Percentiles rank a stretch among this genome's conserved stretches.
These are phyloP conservation scores for Paramecium octaurelia DNA, from an alignment of 73 alveolate genomes.

Conservation along the genomic window DNA sequence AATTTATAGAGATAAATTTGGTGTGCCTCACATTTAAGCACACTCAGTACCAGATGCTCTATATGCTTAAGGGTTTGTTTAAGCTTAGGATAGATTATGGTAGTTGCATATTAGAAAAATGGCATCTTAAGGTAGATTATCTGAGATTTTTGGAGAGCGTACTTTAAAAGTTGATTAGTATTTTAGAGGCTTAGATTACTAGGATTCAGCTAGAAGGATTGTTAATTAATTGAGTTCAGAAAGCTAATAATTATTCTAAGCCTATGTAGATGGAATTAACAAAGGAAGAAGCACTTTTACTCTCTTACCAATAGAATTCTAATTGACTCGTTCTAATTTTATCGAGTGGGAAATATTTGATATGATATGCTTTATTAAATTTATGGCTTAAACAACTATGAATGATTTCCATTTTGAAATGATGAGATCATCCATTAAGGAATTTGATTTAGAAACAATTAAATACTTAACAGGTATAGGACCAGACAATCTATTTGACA, in stretches of 20 bases:
- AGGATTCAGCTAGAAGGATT: conserved; percentile 72
- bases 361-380: conserved; percentile 69
- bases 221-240: conserved; percentile 63
- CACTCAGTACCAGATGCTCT: conserved; percentile 13
- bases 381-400: conserved; percentile 52
- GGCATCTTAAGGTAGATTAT: conserved; percentile 49
- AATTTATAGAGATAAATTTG: conserved; percentile 58
- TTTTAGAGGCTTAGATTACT: conserved; percentile 79
- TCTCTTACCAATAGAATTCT: conserved; percentile 84
- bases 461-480: not conserved
- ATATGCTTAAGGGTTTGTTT: conserved; percentile 51
- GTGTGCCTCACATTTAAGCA: conserved; percentile 58
- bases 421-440: conserved; percentile 35
- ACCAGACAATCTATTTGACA: conserved; percentile 12
- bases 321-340: conserved; percentile 64
- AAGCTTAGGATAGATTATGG: conserved; percentile 62
- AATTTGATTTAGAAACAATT: conserved; percentile 19
- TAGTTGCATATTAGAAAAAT: conserved; percentile 10
- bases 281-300: conserved; percentile 71
- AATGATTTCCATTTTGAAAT: conserved; percentile 63
- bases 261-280: conserved; percentile 90
- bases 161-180: conserved; percentile 81
- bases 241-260: conserved; percentile 55
- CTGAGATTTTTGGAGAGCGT: conserved; percentile 49
- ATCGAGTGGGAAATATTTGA: conserved; percentile 83